Base-by-base conservation (phyloP, 2,329 filamentous ascomycete species). In the Aspergillus oerlinghausenensis region DNA sequence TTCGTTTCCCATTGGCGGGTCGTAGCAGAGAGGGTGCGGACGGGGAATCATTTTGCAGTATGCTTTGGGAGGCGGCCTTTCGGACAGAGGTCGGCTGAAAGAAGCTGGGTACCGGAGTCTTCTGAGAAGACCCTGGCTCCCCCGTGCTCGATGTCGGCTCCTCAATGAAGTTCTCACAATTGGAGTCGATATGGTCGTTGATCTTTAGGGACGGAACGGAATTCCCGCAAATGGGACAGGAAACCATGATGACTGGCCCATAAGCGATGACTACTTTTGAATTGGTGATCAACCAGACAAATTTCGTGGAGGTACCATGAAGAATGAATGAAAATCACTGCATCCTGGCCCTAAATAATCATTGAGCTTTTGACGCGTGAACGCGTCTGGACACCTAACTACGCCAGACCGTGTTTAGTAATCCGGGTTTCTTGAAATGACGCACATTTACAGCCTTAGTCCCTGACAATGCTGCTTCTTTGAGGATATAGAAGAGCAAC, bases 121-220 rank as follows among this genome's bases (percentile, higher is more conserved):
- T 78, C 25, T 73, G 71, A 10, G 71, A 66, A 51, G 68, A 54
- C 59, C 60, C 65, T 54, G 70, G 61, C 32, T 73, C 67, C 64
- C 78, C 69, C 57, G 86, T 83, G 55, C 67, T 67, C 57, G 72
- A 66, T 69, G 73, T 63, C 3, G 73, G 62, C 19, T 77, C 71
- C 56, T 88, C 77, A 60, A 94, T 72, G 70, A 87, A 87, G 38
- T 79, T 80, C 58, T 83, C 74, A 77, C 93, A 97, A 62, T 83
- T 84, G 29, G 90, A 93, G 76, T 97, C 94, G 70, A 97, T 85
- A 74, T 97, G 93, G 64, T 82, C 82, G 76, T 97, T 97, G 79
- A 97, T 97, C 63, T 88, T 84, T 17, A 67, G 57, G 38, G 67
- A 65, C 4, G 69, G 43, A 19, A 72, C 70, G 55, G 81, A 79